Base-by-base conservation (phyloP, 2,329 filamentous ascomycete genomes). In the Grosmannia huntii region DNA sequence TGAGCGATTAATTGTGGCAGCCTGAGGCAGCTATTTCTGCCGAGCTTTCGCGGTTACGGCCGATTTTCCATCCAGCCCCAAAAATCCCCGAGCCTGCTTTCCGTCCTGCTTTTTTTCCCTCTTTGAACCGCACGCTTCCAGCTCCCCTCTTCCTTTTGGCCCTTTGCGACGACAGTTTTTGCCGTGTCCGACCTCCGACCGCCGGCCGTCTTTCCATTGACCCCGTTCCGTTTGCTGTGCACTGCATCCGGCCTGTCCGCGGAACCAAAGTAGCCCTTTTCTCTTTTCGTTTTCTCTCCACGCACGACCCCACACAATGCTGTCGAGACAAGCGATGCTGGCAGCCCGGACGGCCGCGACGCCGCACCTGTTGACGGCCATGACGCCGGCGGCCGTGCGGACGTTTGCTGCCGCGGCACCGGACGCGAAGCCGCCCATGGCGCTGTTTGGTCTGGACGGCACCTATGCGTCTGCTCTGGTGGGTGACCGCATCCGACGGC, bases 401-500 rank as follows among this genome's bases (percentile, higher is more conserved):
- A 83, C 82, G 73, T 96, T 90, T 76, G 90, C 90, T 69, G 76
- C 81, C 73, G 88, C 89, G 64, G 75, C 79, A 64, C 75, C 88
- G 72, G 83, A 85, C 62, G 76, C 84, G 73, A 91, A 89, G 81
- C 85, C 92, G 68, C 94, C 94, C 66, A 80, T 96, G 71, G 83
- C 91, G 68, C 83, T 99, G 70, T 99, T 90, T 76, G 94, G 94
- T 68, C 79, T 99, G 71, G 94, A 97, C 76, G 94, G 94, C 75
- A 97, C 92, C 72, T 99, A 99, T 79, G 94, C 94, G 73, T 90
- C 87, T 78, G 94, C 94, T 79, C 82, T 99, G 85, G 94, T 99
- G 92, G 74, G 31, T 38, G n/a, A 3, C 33, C 31, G 28, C 55
- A 28, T 52, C 14, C 27, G 25, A 7, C 25, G 10, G 27, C 27